Conservation (phyloP, 1,284 basidiomycete species). For the Puccinia triticina region DNA sequence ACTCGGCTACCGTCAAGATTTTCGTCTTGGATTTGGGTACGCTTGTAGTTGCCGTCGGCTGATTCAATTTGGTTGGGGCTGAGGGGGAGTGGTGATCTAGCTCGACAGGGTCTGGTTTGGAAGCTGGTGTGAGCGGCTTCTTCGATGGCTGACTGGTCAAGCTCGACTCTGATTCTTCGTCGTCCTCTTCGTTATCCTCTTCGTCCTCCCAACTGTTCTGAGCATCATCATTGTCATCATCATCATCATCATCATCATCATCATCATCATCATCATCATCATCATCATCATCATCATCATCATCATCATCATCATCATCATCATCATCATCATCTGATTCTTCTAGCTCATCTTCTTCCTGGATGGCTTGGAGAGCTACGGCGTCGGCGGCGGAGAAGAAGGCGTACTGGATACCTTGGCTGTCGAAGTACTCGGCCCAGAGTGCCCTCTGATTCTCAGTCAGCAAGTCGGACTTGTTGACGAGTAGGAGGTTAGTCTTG, state of each 20-base stretch:
- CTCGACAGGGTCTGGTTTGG: background rate
- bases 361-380: slow-evolving; percentile 68
- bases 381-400: slow-evolving; percentile 96
- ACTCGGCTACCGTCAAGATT: slow-evolving; percentile 82
- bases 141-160: background rate
- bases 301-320: slow-evolving; percentile 54
- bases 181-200: no score
- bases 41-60: background rate
- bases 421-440: slow-evolving; percentile 95
- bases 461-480: slow-evolving; percentile 95
- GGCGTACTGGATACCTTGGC: slow-evolving; percentile 77
- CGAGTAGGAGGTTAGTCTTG: slow-evolving; percentile 77
- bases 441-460: slow-evolving; percentile 75
- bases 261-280: slow-evolving; percentile 55
- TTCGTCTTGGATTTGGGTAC: slow-evolving; percentile 65
- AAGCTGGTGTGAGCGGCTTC: background rate
- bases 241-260: no score
- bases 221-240: slow-evolving; percentile 56
- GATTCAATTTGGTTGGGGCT: background rate
- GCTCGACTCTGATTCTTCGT: slow-evolving; percentile 52
- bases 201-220: slow-evolving; percentile 55
- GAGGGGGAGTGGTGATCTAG: background rate
- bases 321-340: slow-evolving; percentile 62
- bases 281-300: no score
- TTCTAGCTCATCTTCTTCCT: slow-evolving; percentile 60